Base-by-base conservation (phyloP, 2,329 filamentous ascomycete species). In the Clonostachys sp. region DNA sequence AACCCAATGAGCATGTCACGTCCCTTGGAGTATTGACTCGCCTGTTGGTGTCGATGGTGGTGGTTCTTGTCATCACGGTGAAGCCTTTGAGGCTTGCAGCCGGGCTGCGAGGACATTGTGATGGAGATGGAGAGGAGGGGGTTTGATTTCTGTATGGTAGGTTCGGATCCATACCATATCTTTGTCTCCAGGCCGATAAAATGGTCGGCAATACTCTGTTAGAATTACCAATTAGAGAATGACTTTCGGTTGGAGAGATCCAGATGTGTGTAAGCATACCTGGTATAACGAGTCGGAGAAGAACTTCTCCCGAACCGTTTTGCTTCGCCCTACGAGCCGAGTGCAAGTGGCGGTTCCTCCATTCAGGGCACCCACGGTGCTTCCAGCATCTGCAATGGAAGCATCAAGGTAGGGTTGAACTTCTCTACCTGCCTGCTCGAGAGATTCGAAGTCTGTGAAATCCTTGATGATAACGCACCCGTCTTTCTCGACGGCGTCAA, bases 51-150 rank as follows among this genome's bases (percentile, higher is more conserved):
- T 5, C 61, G 55, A 7, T 60, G 61, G 45, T 68, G 66, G 45
- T 67, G 65, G 46, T 65, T 67, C 49, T 67, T 68, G 50, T 69
- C 66, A 47, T 67, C 64, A 6, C 66, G 62, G 45, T 68, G 65
- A 7, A 68, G 55, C 9, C 56, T 53, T 47, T 67, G 64, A 2
- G 64, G 55, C 5, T 54, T 48, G 4, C 59, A 61, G 4, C 62
- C 60, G 0, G 65, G 62, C 6, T 58, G 61, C 1, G 61, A 61
- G 42, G 62, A 60, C 57, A 68, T 65, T 1, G 66, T 63, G 43
- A 67, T 68, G 17, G 64, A 54, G 24, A 66, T 66, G 7, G 62
- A 66, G 7, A 69, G 57, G 2, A 66, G 50, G 3, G 66, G 66
- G 36, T 65, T 55, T 7, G 62, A 65, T 2, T 54, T 62, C 24